phyloP scores from a whole-genome alignment of 495 filamentous ascomycete genomes.

The Choiromyces venosus region DNA sequence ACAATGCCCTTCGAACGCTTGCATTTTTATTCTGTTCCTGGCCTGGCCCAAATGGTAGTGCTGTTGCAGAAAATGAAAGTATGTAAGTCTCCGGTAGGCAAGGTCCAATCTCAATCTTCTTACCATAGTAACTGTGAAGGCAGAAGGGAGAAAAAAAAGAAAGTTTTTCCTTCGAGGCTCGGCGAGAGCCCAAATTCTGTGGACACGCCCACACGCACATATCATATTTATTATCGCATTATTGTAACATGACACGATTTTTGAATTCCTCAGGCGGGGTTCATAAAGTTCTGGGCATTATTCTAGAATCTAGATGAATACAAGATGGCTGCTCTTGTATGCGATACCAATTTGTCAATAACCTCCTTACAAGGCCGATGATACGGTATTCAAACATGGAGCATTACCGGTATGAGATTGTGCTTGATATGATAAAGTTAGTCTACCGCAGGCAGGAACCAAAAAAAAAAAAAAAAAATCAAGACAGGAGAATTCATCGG shows the following conservation, averaged over 20 bases:
- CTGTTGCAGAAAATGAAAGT: not conserved
- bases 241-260: not conserved
- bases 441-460: not conserved
- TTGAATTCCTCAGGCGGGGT: not conserved
- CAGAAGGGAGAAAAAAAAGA: not conserved
- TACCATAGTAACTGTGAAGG: not conserved
- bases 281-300: not conserved
- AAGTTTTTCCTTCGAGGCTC: not conserved
- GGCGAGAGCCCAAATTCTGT: not conserved
- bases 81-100: not conserved
- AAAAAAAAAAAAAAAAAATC: not conserved
- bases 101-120: not conserved
- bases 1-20: not conserved
- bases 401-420: not conserved
- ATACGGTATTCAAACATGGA: not conserved
- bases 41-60: too few species aligned
- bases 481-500: not conserved
- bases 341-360: not conserved
- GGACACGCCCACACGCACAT: not conserved
- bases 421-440: not conserved
- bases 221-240: not conserved
- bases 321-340: not conserved
- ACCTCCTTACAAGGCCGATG: not conserved
- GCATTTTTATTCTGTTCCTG: not conserved
- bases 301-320: not conserved